Percentiles rank a stretch among this genome's conserved stretches.
Evolutionary conservation across 768 basidiomycete species (phyloP).

Genomic region (Scleroderma bovista): DNA sequence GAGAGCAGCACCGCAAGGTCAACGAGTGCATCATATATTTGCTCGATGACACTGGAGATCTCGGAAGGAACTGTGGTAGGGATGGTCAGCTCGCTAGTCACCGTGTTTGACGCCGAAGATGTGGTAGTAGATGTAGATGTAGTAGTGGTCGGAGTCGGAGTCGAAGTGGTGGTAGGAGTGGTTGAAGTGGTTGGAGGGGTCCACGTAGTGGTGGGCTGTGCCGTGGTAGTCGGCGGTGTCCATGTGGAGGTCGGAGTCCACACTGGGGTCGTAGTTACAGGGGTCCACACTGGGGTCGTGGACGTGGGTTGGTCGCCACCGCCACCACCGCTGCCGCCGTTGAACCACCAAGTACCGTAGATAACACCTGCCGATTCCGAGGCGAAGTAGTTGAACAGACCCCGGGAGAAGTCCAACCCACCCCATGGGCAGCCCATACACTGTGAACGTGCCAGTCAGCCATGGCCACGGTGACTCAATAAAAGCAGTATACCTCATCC

Average conservation of each 20-base stretch:
- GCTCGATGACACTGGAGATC: constrained; percentile 30
- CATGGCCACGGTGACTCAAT: not conserved
- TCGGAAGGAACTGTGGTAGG: constrained; percentile 30
- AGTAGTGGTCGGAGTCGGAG: constrained; percentile 22
- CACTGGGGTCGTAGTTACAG: constrained; percentile 10
- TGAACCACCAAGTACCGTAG: constrained; percentile 56
- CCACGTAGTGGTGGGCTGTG: constrained; percentile 16
- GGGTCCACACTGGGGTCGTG: constrained; percentile 12
- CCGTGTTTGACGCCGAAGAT: constrained; percentile 16
- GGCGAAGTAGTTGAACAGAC: constrained; percentile 63
- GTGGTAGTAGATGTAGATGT: constrained; percentile 6
- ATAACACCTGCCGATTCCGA: constrained; percentile 45
- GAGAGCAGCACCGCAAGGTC: constrained; percentile 22
- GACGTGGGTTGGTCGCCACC: constrained; percentile 14
- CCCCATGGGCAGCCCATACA: constrained; percentile 62
- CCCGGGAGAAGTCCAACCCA: constrained; percentile 63
- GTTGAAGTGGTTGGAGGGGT: constrained; percentile 12
- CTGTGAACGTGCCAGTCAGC: constrained; percentile 26
- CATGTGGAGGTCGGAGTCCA: constrained; percentile 17
- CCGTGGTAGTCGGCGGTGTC: not conserved
- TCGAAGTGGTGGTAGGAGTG: constrained; percentile 16
- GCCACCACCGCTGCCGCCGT: constrained; percentile 31
- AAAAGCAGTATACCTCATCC: constrained; percentile 46
- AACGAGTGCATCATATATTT: constrained; percentile 33
- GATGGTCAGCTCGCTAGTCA: constrained; percentile 21